Percentiles rank a stretch among this genome's conserved stretches.
Conservation (phyloP, 2,329 filamentous ascomycete genomes). For the Colletotrichum orbiculare region DNA sequence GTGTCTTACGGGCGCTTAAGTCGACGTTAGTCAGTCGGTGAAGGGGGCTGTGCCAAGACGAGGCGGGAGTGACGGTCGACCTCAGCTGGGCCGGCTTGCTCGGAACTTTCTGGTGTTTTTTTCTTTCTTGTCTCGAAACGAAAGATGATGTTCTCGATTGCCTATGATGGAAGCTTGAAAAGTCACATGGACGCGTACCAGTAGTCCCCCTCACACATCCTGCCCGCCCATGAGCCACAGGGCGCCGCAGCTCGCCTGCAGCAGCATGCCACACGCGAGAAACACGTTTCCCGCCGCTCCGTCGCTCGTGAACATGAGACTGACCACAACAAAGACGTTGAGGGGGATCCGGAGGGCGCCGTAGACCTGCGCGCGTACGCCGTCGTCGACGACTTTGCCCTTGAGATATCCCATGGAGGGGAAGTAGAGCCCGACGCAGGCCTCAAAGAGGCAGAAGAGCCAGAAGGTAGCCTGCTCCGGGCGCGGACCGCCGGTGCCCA, state of each 20-base stretch:
- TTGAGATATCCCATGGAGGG: slow-evolving; percentile 65
- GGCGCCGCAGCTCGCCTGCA: slow-evolving; percentile 43
- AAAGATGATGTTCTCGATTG: too few species aligned
- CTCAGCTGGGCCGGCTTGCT: background rate
- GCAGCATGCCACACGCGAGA: slow-evolving; percentile 44
- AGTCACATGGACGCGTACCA: background rate
- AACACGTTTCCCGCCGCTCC: slow-evolving; percentile 45
- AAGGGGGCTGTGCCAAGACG: background rate
- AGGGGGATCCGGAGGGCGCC: slow-evolving; percentile 66
- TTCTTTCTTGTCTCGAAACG: background rate
- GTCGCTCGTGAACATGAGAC: slow-evolving; percentile 52
- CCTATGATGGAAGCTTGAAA: too few species aligned
- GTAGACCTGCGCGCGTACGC: slow-evolving; percentile 63
- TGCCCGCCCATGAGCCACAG: slow-evolving; percentile 40
- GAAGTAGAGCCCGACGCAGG: slow-evolving; percentile 66
- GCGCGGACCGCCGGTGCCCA: slow-evolving; percentile 42
- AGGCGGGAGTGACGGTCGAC: background rate
- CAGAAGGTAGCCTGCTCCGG: slow-evolving; percentile 58
- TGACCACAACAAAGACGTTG: slow-evolving; percentile 66
- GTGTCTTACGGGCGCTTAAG: slow-evolving; percentile 35
- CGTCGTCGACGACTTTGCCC: slow-evolving; percentile 63
- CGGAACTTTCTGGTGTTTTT: too few species aligned
- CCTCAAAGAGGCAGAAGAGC: slow-evolving; percentile 67
- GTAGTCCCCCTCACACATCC: slow-evolving; percentile 7
- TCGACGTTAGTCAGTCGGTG: slow-evolving; percentile 33